These are phyloP conservation scores for Xylaria venustula DNA, from an alignment of 495 filamentous ascomycete species.

Conservation along the genomic window DNA sequence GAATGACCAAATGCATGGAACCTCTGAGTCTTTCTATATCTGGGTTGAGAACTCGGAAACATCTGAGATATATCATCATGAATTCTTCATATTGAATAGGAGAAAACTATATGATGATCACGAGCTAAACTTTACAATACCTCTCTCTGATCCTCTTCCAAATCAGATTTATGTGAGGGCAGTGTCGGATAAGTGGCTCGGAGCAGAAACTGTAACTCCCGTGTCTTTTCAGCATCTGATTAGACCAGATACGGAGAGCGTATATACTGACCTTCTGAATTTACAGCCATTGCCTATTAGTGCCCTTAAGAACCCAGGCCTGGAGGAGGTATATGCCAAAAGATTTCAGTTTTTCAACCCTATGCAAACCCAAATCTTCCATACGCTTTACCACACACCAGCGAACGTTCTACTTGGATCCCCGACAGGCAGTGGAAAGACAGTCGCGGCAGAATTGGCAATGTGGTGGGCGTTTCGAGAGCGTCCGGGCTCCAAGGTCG, in stretches of 20 bases:
- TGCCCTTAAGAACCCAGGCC: slow-evolving; percentile 79
- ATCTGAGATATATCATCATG: slow-evolving; percentile 95
- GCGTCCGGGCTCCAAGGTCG: slow-evolving; percentile 92
- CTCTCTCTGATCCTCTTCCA: slow-evolving; percentile 86
- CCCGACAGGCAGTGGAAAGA: slow-evolving; percentile 96
- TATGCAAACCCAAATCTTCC: slow-evolving; percentile 99
- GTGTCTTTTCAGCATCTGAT: slow-evolving; percentile 98
- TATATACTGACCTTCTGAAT: slow-evolving; percentile 91
- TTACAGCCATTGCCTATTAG: slow-evolving; percentile 86
- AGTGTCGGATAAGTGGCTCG: slow-evolving; percentile 93
- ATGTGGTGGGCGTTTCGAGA: slow-evolving; percentile 99
- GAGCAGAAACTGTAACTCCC: slow-evolving; percentile 91
- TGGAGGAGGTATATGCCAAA: slow-evolving; percentile 85
- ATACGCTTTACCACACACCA: slow-evolving; percentile 85
- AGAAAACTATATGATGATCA: slow-evolving; percentile 91
- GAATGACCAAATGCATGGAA: slow-evolving; percentile 94
- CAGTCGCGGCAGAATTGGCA: slow-evolving; percentile 91
- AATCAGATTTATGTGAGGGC: slow-evolving; percentile 94
- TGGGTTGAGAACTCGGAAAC: slow-evolving; percentile 99
- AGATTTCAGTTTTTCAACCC: slow-evolving; percentile 97
- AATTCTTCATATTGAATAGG: slow-evolving; percentile 89
- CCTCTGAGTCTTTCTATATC: slow-evolving; percentile 93
- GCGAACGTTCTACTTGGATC: slow-evolving; percentile 95
- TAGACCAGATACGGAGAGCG: slow-evolving; percentile 92
- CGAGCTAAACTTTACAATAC: slow-evolving; percentile 97